Base-by-base conservation (phyloP, 1,139 yeast genomes). In the Scheffersomyces cryptocercus region DNA sequence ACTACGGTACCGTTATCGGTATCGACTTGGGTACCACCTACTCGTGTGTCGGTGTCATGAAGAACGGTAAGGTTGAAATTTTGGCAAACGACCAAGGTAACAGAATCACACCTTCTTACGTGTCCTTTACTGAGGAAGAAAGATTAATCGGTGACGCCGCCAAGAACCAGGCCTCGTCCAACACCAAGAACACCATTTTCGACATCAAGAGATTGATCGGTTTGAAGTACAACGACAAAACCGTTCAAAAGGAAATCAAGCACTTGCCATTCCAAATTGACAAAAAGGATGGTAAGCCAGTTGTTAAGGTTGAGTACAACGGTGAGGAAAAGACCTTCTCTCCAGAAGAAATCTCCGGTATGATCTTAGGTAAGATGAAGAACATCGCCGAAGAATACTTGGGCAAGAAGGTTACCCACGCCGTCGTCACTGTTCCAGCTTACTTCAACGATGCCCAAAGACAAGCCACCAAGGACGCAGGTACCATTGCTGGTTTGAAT, bases 391-490 rank as follows among this genome's bases (percentile, higher is more conserved):
- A 89, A 75, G 93, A 88, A 60, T 88, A 88, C 71, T 77, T 89
- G 56, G 97, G 97, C 54, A 81, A 85, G 65, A 81, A 85, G 67
- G 96, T 89, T 52, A 87, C 95, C 44, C 95, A 90, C 60, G 97
- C 97, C 34, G 97, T 90, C 53, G 96, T 90, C 52, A 90, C 97
- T 39, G 97, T 91, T 46, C 98, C 98, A 45, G 98, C 98, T 45
- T 91, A 91, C 75, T 91, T 91, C 77, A 93, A 91, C 70, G 98
- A 91, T 72, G 96, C 98, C 47, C 98, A 91, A 76, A 86, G 97
- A 78, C 97, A 91, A 72, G 98, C 98, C 50, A 91, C 98, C 52
- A 90, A 91, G 77, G 97, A 90, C 69, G 97, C 98, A 43, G 98
- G 97, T 76, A 80, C 88, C 49, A 91, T 91, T 77, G 96, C 97